phyloP scores from a whole-genome alignment of 176 grass and related monocot genomes.

The Eremochloa ophiuroides region DNA sequence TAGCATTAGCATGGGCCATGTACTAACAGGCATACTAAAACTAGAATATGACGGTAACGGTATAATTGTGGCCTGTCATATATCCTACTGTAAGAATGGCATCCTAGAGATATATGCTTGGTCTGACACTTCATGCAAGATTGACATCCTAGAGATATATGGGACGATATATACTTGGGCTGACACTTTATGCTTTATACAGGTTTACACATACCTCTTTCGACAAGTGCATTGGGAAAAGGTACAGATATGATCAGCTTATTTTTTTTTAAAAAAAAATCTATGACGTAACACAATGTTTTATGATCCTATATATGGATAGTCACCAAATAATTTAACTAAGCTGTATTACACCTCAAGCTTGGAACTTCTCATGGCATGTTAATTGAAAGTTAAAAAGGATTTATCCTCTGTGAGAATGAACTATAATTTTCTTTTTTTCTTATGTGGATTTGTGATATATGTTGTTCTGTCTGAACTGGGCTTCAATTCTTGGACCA shows the following conservation, averaged over 20 bases:
- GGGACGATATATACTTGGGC: not conserved
- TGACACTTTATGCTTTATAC: conserved; percentile 21
- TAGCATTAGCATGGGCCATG: too few relatives aligned
- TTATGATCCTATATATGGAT: not conserved
- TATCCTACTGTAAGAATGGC: too few relatives aligned
- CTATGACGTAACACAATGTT: not conserved
- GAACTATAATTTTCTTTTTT: not conserved
- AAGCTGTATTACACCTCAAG: not conserved
- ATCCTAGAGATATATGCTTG: too few relatives aligned
- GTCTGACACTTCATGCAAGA: too few relatives aligned
- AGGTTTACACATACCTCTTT: conserved; percentile 78
- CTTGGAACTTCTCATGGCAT: not conserved
- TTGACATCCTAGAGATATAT: too few relatives aligned
- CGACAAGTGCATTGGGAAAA: conserved; percentile 83
- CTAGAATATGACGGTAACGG: too few relatives aligned
- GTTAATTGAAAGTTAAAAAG: not conserved
- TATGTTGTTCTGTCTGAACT: not conserved
- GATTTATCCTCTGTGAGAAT: conserved; percentile 2
- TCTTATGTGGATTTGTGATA: too few relatives aligned
- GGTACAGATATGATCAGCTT: conserved; percentile 33
- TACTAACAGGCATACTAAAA: too few relatives aligned
- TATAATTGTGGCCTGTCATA: too few relatives aligned
- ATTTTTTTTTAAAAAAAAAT: not conserved
- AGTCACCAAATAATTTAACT: not conserved
- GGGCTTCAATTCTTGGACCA: not conserved